Evolutionary conservation across 1,284 basidiomycete species (phyloP), one percentile per base, ranked within the genome.

Genomic region (Ustilago bromivora): DNA sequence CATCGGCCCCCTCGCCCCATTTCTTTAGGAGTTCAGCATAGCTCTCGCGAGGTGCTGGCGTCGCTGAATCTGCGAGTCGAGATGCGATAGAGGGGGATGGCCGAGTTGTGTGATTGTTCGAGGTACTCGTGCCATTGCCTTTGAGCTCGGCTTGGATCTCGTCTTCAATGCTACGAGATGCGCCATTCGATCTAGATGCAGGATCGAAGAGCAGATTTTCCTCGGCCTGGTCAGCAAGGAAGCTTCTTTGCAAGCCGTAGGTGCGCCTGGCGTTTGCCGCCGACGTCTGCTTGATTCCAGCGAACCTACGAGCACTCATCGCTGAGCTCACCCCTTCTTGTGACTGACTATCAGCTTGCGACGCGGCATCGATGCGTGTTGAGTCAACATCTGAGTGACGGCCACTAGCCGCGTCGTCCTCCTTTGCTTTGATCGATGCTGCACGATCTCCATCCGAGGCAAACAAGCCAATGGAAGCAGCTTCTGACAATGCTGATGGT

Each of bases 21-120:
- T 66, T 78, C 61, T 57, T 68, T 46, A 74, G 68, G 17, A 78
- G 66, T n/a, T 78, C 76, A 15, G 71, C 76, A 43, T 78, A 78
- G 62, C 76, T 78, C 41, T 78, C 76, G 55, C 76, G 62, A 1
- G 62, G 62, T 17, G 69, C 56, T 19, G 60, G 9, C 11, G 55
- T 9, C 2, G 57, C 28, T 23, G 61, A 9, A 7, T 61, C 57
- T 12, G 46, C 47, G 31, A 47, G 12, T 10, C 49, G 61, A 19
- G 40, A n/a, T 7, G 64, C 13, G 11, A 38, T 13, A 0, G 53
- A 38, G 9, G 19, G 7, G 0, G 36, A 38, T 2, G 51, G 17
- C 2, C 51, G 43, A 13, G 55, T 41, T 36, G 49, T 13, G 8
- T 52, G 19, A 12, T 43, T 41, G 49, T 9, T 51, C 0, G 55